These are phyloP conservation scores for Cyberlindnera misumaiensis DNA, from an alignment of 805 yeast species.

Conservation along the genomic window DNA sequence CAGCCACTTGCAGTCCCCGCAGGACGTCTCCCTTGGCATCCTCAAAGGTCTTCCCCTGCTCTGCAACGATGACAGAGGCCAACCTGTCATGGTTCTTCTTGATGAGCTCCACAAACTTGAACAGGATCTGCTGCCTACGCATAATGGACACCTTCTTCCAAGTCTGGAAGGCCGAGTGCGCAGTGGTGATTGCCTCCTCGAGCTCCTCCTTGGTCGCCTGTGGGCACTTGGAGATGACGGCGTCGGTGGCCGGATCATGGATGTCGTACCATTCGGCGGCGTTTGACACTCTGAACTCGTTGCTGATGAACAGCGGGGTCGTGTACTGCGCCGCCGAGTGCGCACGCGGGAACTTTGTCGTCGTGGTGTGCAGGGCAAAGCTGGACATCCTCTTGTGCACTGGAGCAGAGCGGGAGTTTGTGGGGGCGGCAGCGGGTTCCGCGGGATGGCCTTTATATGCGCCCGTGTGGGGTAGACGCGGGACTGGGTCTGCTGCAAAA, in stretches of 20 bases:
- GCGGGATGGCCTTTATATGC: no score
- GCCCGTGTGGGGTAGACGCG: no score
- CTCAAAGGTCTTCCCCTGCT: constrained; percentile 71
- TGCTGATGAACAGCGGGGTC: constrained; percentile 44
- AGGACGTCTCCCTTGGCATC: constrained; percentile 74
- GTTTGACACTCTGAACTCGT: constrained; percentile 37
- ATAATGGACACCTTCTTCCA: constrained; percentile 33
- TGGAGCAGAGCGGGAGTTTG: no score
- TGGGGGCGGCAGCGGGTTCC: no score
- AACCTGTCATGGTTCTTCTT: constrained; percentile 61
- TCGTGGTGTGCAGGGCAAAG: constrained; percentile 27
- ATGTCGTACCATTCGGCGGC: constrained; percentile 55
- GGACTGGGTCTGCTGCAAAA: no score
- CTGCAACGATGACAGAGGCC: constrained; percentile 57
- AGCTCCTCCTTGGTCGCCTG: constrained; percentile 61
- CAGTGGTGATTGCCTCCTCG: constrained; percentile 55
- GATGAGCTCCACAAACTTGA: constrained; percentile 59
- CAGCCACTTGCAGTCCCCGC: constrained; percentile 74
- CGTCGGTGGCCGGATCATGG: constrained; percentile 68
- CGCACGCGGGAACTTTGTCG: constrained; percentile 33
- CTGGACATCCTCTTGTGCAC: constrained; percentile 1
- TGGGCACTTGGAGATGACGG: constrained; percentile 59
- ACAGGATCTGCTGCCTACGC: constrained; percentile 55
- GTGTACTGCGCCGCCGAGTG: constrained; percentile 39
- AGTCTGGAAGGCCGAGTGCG: constrained; percentile 49